phyloP scores from a whole-genome alignment of 2,329 filamentous ascomycete species.

The Nigrograna mackinnonii region DNA sequence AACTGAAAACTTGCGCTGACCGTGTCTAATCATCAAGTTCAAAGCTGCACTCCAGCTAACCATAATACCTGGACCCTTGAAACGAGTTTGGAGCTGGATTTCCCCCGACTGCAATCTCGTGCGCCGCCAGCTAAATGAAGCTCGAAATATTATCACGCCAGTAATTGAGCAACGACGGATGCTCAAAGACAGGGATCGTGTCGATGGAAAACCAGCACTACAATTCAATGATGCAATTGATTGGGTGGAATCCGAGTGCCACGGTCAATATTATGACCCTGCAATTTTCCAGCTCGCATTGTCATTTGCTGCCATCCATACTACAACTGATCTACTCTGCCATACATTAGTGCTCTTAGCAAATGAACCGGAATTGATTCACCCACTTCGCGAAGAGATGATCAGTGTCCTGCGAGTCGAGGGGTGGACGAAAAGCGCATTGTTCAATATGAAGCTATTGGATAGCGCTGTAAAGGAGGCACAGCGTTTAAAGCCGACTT shows the following conservation, averaged over 20 bases:
- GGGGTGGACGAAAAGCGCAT: conserved; percentile 29
- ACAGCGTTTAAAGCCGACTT: conserved; percentile 24
- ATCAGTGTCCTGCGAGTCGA: conserved; percentile 18
- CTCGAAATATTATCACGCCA: neutral
- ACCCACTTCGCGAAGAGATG: conserved; percentile 27
- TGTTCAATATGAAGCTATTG: conserved; percentile 32
- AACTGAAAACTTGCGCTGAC: too few relatives aligned
- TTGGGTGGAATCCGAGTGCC: conserved; percentile 23
- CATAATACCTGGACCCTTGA: neutral
- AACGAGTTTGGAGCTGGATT: neutral
- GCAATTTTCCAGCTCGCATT: conserved; percentile 12
- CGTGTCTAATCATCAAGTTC: neutral
- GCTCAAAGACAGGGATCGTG: neutral
- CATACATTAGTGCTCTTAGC: conserved; percentile 23
- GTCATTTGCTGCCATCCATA: conserved; percentile 19
- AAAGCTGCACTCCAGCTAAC: neutral
- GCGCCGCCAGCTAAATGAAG: neutral
- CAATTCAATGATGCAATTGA: conserved; percentile 25
- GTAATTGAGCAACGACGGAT: neutral
- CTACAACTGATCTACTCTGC: conserved; percentile 24
- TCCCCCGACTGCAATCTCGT: neutral
- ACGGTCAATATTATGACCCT: conserved; percentile 13
- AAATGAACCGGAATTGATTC: conserved; percentile 23
- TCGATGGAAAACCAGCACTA: conserved; percentile 9
- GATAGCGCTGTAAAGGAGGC: conserved; percentile 39